These are phyloP conservation scores for Penicillium samsonianum DNA, from an alignment of 495 filamentous ascomycete genomes.

Conservation along the genomic window DNA sequence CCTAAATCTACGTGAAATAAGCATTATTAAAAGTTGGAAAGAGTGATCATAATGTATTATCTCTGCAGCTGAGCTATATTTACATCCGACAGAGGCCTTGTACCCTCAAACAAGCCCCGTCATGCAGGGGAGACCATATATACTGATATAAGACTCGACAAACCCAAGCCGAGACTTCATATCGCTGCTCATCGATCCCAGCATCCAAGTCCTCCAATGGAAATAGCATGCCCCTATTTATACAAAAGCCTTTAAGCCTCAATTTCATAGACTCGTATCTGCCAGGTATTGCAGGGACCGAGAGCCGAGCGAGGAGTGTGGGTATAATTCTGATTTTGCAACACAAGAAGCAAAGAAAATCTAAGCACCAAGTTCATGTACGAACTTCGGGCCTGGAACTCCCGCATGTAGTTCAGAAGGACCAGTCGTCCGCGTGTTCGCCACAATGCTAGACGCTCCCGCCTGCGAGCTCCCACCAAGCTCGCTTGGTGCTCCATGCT, in stretches of 20 bases:
- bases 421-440: neutral
- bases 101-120: too few species aligned
- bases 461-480: neutral
- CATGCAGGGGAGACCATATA: neutral
- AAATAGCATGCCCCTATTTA: neutral
- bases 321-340: neutral
- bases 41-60: neutral
- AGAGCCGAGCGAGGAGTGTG: neutral
- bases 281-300: neutral
- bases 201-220: neutral
- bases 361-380: conserved; percentile 12
- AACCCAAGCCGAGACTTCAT: neutral
- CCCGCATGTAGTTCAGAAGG: conserved; percentile 1
- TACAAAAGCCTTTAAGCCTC: neutral
- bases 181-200: neutral
- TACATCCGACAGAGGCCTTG: neutral
- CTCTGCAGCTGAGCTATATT: neutral
- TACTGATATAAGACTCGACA: neutral
- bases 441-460: neutral
- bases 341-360: neutral
- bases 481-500: neutral
- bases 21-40: too few species aligned
- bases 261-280: neutral
- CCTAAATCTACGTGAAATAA: too few species aligned
- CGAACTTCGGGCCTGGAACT: neutral